These are phyloP conservation scores for Nemania sp. DNA, from an alignment of 2,329 filamentous ascomycete genomes.

Conservation along the genomic window DNA sequence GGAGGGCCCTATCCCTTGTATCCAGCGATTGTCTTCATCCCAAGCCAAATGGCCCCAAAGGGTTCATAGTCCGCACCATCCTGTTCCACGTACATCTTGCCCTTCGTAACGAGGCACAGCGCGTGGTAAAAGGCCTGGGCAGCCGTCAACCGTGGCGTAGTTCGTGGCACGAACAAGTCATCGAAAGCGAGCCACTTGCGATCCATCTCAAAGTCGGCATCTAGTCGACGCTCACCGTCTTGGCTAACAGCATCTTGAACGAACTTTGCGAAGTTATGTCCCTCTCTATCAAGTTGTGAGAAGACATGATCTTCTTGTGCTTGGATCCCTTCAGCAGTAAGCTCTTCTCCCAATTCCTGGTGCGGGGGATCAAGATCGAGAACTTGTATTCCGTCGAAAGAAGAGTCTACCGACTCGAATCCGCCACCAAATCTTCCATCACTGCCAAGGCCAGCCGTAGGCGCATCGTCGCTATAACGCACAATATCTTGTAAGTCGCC, in stretches of 20 bases:
- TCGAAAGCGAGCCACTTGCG: conserved; percentile 73
- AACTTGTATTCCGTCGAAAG: conserved; percentile 46
- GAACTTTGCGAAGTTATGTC: conserved; percentile 61
- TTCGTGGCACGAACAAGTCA: conserved; percentile 70
- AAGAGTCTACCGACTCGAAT: conserved; percentile 50
- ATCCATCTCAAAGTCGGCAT: conserved; percentile 48
- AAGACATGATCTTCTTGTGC: conserved; percentile 42
- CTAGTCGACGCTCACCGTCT: conserved; percentile 48
- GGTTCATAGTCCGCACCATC: conserved; percentile 54
- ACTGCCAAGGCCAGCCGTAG: conserved; percentile 51
- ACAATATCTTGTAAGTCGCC: conserved; percentile 56
- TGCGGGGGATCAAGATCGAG: conserved; percentile 16
- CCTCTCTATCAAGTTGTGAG: conserved; percentile 57
- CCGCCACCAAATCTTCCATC: conserved; percentile 51
- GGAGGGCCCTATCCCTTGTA: neutral
- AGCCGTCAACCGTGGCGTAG: conserved; percentile 70
- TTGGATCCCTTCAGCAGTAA: conserved; percentile 34
- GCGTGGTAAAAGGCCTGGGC: conserved; percentile 83
- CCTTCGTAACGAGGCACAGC: conserved; percentile 76
- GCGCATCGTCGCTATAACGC: conserved; percentile 60
- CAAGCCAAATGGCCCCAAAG: conserved; percentile 63
- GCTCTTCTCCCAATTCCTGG: conserved; percentile 8
- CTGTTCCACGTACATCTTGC: conserved; percentile 73
- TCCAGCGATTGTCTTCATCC: conserved; percentile 48
- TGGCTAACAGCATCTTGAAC: conserved; percentile 52